phyloP scores from a whole-genome alignment of 495 filamentous ascomycete genomes.

The Penicillium silybi region DNA sequence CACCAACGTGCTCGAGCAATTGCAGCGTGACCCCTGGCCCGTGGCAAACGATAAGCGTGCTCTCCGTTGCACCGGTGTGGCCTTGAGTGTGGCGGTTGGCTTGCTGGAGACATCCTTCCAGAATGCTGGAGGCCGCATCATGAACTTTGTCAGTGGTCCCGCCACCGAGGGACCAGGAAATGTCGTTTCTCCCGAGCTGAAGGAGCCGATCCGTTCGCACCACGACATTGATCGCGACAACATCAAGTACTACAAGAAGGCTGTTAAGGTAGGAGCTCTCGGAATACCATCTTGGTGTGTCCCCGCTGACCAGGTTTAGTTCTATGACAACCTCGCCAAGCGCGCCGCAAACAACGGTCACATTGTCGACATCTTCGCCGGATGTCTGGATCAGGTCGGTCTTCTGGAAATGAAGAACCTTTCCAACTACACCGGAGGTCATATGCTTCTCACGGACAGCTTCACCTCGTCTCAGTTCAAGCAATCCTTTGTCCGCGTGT shows the following conservation, averaged over 20 bases:
- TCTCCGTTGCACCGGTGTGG: conserved; percentile 92
- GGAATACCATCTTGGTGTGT: not conserved
- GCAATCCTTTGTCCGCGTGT: conserved; percentile 95
- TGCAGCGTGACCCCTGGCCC: conserved; percentile 98
- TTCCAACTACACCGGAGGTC: conserved; percentile 91
- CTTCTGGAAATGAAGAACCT: conserved; percentile 98
- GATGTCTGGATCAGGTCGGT: conserved; percentile 97
- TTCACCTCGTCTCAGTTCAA: conserved; percentile 99
- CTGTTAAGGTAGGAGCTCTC: conserved; percentile 68
- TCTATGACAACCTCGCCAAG: conserved; percentile 97
- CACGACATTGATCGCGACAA: conserved; percentile 99
- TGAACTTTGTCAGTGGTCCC: conserved; percentile 94
- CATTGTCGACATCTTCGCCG: conserved; percentile 95
- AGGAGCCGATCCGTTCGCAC: conserved; percentile 96
- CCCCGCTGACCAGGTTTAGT: conserved; percentile 49
- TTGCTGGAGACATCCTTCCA: conserved; percentile 92
- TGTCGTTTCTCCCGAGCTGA: conserved; percentile 95
- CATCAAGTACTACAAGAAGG: conserved; percentile 99
- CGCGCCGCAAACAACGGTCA: conserved; percentile 95
- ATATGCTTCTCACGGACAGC: conserved; percentile 98
- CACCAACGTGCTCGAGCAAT: conserved; percentile 91
- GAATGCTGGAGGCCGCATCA: conserved; percentile 90
- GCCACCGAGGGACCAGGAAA: conserved; percentile 95
- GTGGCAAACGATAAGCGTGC: conserved; percentile 91
- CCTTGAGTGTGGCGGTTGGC: conserved; percentile 90